Evolutionary conservation across 179 eudicot genomes (phyloP).

Genomic region (Gypsophila paniculata): DNA sequence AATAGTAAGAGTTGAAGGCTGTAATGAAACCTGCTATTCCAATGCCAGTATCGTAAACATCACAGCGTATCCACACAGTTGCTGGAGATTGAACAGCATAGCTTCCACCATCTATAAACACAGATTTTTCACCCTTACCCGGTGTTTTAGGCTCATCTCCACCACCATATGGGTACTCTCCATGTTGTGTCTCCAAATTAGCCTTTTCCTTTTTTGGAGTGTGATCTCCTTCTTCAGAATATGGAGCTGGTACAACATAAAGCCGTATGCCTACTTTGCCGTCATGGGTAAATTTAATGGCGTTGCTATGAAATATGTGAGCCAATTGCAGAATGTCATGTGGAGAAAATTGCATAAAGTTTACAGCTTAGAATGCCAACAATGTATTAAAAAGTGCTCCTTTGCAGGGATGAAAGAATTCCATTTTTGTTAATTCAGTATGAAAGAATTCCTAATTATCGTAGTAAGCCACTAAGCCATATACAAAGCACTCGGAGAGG

Average conservation of each 20-base stretch:
- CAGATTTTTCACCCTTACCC: constrained; percentile 27
- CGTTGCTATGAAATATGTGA: constrained; percentile 56
- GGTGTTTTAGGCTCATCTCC: constrained; percentile 41
- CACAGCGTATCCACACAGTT: constrained; percentile 85
- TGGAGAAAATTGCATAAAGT: background rate
- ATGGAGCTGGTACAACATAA: constrained; percentile 49
- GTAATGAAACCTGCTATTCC: constrained; percentile 76
- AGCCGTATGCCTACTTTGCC: constrained; percentile 89
- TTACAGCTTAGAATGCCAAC: background rate
- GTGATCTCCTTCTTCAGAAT: constrained; percentile 31
- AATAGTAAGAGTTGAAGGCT: background rate
- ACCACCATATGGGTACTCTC: too few relatives aligned
- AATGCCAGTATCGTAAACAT: constrained; percentile 89
- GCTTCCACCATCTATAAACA: constrained; percentile 27
- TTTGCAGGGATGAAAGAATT: too few relatives aligned
- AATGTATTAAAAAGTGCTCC: too few relatives aligned
- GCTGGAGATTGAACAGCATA: too few relatives aligned
- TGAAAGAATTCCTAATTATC: too few relatives aligned
- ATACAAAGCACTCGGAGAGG: too few relatives aligned
- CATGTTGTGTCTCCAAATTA: too few relatives aligned
- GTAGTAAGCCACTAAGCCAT: too few relatives aligned
- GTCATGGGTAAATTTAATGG: constrained; percentile 89
- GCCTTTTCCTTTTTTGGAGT: too few relatives aligned
- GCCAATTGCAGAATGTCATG: background rate
- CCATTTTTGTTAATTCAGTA: too few relatives aligned